phyloP scores from a whole-genome alignment of 2,329 filamentous ascomycete genomes.

The Trichoderma arundinaceum region DNA sequence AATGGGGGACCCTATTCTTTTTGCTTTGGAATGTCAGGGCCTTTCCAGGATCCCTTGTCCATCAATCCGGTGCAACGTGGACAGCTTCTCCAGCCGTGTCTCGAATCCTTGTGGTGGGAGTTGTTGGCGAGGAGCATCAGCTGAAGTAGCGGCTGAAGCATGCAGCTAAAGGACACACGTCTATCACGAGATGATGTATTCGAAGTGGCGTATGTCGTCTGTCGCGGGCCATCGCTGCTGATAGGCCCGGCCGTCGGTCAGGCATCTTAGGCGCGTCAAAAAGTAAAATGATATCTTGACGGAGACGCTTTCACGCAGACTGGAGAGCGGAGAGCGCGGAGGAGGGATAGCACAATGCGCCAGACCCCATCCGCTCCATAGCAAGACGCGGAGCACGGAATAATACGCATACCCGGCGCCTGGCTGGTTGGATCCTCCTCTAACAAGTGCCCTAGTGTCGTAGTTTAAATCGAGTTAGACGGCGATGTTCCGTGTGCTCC shows the following conservation, averaged over 20 bases:
- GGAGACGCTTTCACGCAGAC: background rate
- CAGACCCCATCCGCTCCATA: background rate
- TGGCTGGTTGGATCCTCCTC: slow-evolving; percentile 20
- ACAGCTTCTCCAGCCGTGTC: slow-evolving; percentile 3
- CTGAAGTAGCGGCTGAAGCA: slow-evolving; percentile 12
- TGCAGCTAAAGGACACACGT: background rate
- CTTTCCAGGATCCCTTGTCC: slow-evolving; percentile 21
- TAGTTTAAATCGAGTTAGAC: slow-evolving; percentile 27
- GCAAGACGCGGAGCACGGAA: slow-evolving; percentile 22
- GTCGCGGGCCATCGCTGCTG: background rate
- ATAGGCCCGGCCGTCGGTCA: slow-evolving; percentile 2
- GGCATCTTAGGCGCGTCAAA: background rate
- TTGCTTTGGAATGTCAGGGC: slow-evolving; percentile 10
- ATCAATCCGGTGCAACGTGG: slow-evolving; percentile 5
- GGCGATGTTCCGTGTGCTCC: slow-evolving; percentile 25
- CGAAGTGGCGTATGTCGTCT: slow-evolving; percentile 18
- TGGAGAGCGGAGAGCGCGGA: slow-evolving; percentile 16
- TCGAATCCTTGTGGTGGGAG: slow-evolving; percentile 9
- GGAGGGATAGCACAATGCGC: slow-evolving; percentile 4
- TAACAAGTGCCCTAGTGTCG: slow-evolving; percentile 22
- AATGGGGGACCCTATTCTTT: slow-evolving; percentile 14
- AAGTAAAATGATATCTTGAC: background rate
- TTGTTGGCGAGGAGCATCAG: slow-evolving; percentile 2
- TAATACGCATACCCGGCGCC: slow-evolving; percentile 20
- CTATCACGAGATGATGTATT: background rate